Conservation (phyloP, 805 yeast species). For the Yamadazyma nakazawae region DNA sequence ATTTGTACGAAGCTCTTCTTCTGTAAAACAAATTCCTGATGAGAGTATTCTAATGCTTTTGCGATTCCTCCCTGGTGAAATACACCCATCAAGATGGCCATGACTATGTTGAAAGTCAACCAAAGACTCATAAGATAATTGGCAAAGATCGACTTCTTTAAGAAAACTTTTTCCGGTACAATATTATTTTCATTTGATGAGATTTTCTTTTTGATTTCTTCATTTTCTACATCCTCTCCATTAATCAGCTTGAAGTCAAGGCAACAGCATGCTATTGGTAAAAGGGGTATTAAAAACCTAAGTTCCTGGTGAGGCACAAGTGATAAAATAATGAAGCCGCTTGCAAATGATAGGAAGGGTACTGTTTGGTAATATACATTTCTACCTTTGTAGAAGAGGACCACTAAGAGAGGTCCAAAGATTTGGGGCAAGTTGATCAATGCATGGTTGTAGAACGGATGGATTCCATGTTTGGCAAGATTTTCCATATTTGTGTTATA, state of each 20-base stretch:
- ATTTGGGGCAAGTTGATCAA: slow-evolving; percentile 75
- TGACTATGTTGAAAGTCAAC: slow-evolving; percentile 58
- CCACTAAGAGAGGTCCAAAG: slow-evolving; percentile 67
- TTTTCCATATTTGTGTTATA: slow-evolving; percentile 65
- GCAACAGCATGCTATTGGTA: slow-evolving; percentile 67
- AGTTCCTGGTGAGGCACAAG: slow-evolving; percentile 88
- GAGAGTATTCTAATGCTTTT: slow-evolving; percentile 51
- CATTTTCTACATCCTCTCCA: slow-evolving; percentile 8
- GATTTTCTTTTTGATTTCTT: slow-evolving; percentile 9
- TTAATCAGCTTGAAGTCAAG: slow-evolving; percentile 37
- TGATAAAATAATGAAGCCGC: slow-evolving; percentile 65
- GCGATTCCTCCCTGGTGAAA: slow-evolving; percentile 90
- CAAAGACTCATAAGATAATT: slow-evolving; percentile 39
- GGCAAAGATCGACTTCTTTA: slow-evolving; percentile 11
- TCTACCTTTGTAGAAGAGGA: slow-evolving; percentile 38
- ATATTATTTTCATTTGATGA: slow-evolving; percentile 3
- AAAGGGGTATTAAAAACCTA: slow-evolving; percentile 76
- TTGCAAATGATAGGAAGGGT: slow-evolving; percentile 55
- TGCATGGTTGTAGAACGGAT: slow-evolving; percentile 71
- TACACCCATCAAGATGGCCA: slow-evolving; percentile 70
- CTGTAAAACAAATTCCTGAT: slow-evolving; percentile 9
- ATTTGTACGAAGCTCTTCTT: slow-evolving; percentile 39
- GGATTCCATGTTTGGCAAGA: slow-evolving; percentile 77
- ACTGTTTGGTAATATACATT: slow-evolving; percentile 45
- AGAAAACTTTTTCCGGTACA: slow-evolving; percentile 9